A percentile compares a stretch with the other conserved stretches of the same genome.
Conservation (phyloP, 495 filamentous ascomycete genomes). For the Neurospora sp. region DNA sequence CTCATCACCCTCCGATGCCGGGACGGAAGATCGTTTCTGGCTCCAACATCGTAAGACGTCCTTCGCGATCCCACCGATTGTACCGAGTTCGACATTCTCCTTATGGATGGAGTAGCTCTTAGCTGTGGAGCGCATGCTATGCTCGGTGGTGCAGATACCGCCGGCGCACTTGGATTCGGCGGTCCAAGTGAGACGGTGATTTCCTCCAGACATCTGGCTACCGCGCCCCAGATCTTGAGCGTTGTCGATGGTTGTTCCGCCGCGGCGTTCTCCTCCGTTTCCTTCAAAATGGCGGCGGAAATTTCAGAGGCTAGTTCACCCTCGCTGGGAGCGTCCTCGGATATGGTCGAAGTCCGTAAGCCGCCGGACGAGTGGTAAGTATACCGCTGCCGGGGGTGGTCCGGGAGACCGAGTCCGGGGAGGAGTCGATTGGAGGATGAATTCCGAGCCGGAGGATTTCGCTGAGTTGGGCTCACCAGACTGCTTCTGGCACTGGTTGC, state of each 20-base stretch:
- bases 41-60: neutral
- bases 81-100: neutral
- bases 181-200: neutral
- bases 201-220: conserved; percentile 4
- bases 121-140: neutral
- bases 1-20: neutral
- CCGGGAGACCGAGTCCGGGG: neutral
- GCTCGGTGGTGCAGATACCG: neutral
- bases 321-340: neutral
- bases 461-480: neutral
- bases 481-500: neutral
- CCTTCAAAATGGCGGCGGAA: neutral
- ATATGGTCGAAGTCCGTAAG: neutral
- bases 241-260: neutral
- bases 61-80: neutral
- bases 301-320: neutral
- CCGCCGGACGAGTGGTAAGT: neutral
- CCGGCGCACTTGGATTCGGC: neutral
- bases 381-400: neutral
- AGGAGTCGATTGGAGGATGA: neutral
- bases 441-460: neutral
- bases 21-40: neutral
- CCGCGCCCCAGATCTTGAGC: conserved; percentile 1
- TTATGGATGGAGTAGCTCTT: neutral
- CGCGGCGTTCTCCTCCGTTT: neutral